Evolutionary conservation across 805 yeast species (phyloP), one percentile per base, ranked within the genome.

Genomic region (Barnettozyma vustinii): DNA sequence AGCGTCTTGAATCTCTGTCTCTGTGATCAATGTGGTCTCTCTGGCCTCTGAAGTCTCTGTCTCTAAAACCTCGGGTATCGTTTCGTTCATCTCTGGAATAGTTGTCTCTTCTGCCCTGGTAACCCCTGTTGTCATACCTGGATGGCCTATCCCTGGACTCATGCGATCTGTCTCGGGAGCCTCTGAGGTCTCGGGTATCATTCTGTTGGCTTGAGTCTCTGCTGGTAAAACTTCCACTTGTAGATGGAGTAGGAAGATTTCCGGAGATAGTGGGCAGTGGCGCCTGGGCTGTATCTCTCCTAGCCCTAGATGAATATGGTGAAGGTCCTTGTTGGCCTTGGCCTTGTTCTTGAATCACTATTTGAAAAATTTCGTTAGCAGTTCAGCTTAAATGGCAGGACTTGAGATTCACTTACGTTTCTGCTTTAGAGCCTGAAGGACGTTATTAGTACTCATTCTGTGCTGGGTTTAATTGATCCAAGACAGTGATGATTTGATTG

Each of bases 381-480:
- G 51, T 53, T 13, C 16, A 30, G 16, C 8, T 30, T 12, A 15
- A 13, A 30, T 13, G 2, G n/a, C 2, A 13, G 16, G 7, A 13
- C 33, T n/a, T 1, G 16, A 10, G 12, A 9, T 9, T 4, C 1
- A 55, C 63, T 40, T 35, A 59, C 63, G 37, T 41, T 60, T 58
- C 57, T 52, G 53, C 50, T 57, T 60, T 32, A 60, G 32, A 0
- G 63, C 62, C 7, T 57, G 56, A 4, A 59, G 40, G 4, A 58
- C 57, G 37, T 50, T 57, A 9, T 54, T 51, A 10, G 57, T 48
- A 30, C 62, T 56, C 63, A 59, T 59, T 9, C 3, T 30, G 16
- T 13, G 9, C 16, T 30, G n/a, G n/a, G 33, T 4, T 30, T 12
- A 7, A 9, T 9, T 13, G 33, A 30, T 30, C 33, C 7, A 30